Evolutionary conservation across 1,139 yeast species (phyloP).

Genomic region (Magnusiomyces sp.): DNA sequence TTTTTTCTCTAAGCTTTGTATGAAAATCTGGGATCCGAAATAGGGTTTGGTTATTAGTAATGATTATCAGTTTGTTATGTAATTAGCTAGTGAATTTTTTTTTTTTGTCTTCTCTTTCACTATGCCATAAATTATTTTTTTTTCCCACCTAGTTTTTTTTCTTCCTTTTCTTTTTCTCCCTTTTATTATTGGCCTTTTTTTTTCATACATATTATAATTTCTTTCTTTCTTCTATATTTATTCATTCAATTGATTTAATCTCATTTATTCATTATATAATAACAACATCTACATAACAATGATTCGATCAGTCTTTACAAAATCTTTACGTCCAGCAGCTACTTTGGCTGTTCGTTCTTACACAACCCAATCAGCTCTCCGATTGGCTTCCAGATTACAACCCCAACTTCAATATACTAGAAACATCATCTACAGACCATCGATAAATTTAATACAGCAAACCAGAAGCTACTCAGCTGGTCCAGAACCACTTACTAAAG

Average conservation of each 20-base stretch:
- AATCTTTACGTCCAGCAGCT: no score
- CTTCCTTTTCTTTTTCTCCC: neutral
- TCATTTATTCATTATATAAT: neutral
- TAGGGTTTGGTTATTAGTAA: no score
- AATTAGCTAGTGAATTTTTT: neutral
- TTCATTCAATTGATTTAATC: no score
- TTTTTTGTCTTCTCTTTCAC: neutral
- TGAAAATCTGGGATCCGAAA: neutral
- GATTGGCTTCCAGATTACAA: no score
- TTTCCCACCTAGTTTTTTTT: neutral
- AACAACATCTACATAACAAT: neutral
- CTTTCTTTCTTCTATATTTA: no score
- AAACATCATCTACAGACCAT: no score
- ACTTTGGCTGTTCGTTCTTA: no score
- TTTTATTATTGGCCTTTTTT: neutral
- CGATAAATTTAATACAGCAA: constrained; percentile 1
- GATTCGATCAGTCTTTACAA: constrained; percentile 6
- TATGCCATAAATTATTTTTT: neutral
- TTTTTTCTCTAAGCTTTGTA: neutral
- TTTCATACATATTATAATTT: no score
- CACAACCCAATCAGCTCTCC: no score
- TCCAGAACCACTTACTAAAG: constrained; percentile 32
- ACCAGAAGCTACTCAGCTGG: constrained; percentile 28
- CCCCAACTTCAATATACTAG: no score
- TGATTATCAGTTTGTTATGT: no score